These are phyloP conservation scores for Emericellopsis terricola DNA, from an alignment of 495 filamentous ascomycete genomes.

Conservation along the genomic window DNA sequence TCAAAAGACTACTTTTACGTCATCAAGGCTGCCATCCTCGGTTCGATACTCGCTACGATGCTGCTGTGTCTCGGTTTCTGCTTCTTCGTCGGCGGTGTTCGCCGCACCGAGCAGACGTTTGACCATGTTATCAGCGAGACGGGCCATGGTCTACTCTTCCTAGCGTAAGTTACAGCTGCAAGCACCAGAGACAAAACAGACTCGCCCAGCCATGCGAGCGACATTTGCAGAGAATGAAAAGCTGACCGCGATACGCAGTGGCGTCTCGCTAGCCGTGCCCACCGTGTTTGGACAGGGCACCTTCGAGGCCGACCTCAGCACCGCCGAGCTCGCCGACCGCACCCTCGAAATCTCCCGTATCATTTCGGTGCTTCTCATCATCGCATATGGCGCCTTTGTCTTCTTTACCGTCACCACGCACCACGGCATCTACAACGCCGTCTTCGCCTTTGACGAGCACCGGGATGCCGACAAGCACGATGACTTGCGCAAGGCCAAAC, in stretches of 20 bases:
- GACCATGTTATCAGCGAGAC: constrained; percentile 65
- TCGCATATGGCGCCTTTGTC: constrained; percentile 62
- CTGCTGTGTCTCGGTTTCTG: constrained; percentile 57
- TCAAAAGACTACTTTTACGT: constrained; percentile 38
- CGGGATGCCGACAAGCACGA: constrained; percentile 50
- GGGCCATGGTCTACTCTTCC: constrained; percentile 61
- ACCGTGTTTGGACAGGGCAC: constrained; percentile 57
- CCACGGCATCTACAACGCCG: constrained; percentile 49
- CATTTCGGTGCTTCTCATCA: constrained; percentile 57
- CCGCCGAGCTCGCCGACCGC: constrained; percentile 22
- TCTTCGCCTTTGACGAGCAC: constrained; percentile 50
- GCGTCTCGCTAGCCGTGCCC: constrained; percentile 67
- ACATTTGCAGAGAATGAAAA: neutral
- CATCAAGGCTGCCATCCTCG: constrained; percentile 69
- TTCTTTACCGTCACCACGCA: constrained; percentile 74
- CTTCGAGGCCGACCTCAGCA: constrained; percentile 11
- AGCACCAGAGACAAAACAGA: neutral
- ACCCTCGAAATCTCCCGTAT: constrained; percentile 55
- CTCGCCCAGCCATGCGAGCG: no score
- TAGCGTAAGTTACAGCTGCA: constrained; percentile 32
- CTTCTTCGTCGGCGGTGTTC: constrained; percentile 60
- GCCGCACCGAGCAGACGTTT: constrained; percentile 46
- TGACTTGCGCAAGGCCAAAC: constrained; percentile 45
- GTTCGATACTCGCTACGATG: constrained; percentile 65
- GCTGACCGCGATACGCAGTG: constrained; percentile 14